These are phyloP conservation scores for Fagopyrum esculentum DNA, from an alignment of 148 eudicot genomes.

Conservation along the genomic window DNA sequence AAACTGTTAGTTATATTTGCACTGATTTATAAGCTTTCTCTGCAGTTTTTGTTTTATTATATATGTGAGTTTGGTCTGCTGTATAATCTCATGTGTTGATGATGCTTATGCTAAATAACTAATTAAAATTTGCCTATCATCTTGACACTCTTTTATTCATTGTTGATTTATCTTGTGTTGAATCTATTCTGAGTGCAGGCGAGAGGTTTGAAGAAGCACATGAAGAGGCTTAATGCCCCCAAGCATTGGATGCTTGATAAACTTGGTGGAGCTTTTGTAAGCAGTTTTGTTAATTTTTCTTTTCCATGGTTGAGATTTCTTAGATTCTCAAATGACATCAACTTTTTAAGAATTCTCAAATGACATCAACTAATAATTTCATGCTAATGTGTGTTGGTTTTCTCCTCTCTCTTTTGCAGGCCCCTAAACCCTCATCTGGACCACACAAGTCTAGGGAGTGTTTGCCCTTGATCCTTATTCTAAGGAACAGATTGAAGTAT, in stretches of 20 bases:
- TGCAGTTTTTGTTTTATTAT: background rate
- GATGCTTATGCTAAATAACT: too few relatives aligned
- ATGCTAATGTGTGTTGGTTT: background rate
- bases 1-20: too few relatives aligned
- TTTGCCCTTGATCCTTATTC: constrained; percentile 15
- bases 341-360: too few relatives aligned
- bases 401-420: background rate
- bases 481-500: constrained; percentile 16
- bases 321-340: background rate
- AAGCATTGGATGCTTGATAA: constrained; percentile 20
- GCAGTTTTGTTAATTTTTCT: background rate
- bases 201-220: constrained; percentile 18
- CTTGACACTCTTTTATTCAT: too few relatives aligned
- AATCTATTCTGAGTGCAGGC: constrained; percentile 9
- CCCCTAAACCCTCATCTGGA: constrained; percentile 20
- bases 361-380: background rate
- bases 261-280: constrained; percentile 19
- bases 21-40: too few relatives aligned
- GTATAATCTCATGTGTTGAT: too few relatives aligned
- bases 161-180: background rate
- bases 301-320: background rate
- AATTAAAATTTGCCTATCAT: too few relatives aligned
- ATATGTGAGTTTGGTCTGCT: background rate
- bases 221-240: constrained; percentile 20
- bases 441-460: constrained; percentile 20